Base-by-base conservation (phyloP, 345 rosid species). In the Brassica carinata region DNA sequence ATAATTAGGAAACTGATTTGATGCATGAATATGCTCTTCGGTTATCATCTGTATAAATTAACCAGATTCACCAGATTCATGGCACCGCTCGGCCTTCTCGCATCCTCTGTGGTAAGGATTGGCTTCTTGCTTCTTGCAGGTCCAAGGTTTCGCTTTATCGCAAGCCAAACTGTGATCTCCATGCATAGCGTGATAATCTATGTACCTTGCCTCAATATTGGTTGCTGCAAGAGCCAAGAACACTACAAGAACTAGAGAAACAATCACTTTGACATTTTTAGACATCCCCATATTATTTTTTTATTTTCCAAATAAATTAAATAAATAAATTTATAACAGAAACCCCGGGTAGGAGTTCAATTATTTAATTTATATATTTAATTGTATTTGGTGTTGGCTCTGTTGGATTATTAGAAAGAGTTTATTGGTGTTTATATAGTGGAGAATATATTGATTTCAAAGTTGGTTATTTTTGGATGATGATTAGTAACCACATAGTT, bases 101-200 rank as follows among this genome's bases (percentile, higher is more conserved):
- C 82, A 79, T 40, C 82, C 82, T 79, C 30, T 73, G 0, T 0
- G 2, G 68, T 79, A 79, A 67, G 63, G 82, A 23, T 79, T 79
- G 0, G n/a, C 78, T 45, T 5, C 40, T 23, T 19, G 7, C 43
- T 23, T 19, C 64, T 31, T 79, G 69, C 82, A 79, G 0, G 82
- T 0, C 0, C 0, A 2, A 31, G 78, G 78, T 0, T 4, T 9
- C 0, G 8, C 2, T 27, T 0, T 7, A 15, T 73, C 69, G 26
- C 78, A 79, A 2, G 1, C 0, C 0, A 0, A 2, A 27, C 3
- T 0, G 4, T 29, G 67, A 67, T 79, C 63, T 43, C 73, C 68
- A 17, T 23, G 26, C 26, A 23, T 23, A 23, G 26, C 26, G 26
- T 23, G 2, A 8, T 79, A 79, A 9, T 7, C 0, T 8, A 79